A percentile compares a stretch with the other conserved stretches of the same genome.
Evolutionary conservation across 768 basidiomycete species (phyloP).

Genomic region (Collybia nuda): DNA sequence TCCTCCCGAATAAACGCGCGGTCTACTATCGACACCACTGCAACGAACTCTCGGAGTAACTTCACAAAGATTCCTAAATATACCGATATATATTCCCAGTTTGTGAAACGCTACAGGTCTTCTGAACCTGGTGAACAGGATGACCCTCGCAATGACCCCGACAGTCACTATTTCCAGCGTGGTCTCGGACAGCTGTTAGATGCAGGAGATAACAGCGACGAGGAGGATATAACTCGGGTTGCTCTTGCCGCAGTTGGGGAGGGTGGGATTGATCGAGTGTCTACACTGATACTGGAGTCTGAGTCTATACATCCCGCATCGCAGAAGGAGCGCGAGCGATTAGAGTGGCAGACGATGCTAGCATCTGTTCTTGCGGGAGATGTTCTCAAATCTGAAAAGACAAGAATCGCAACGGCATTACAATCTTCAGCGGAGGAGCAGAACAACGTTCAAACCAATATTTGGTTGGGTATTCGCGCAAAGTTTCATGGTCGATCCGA

Average conservation of each 20-base stretch:
- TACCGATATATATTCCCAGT: slow-evolving; percentile 75
- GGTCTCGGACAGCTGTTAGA: slow-evolving; percentile 67
- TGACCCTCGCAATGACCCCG: slow-evolving; percentile 78
- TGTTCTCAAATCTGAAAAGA: slow-evolving; percentile 93
- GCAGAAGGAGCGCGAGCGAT: slow-evolving; percentile 72
- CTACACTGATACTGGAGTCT: slow-evolving; percentile 54
- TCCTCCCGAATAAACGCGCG: slow-evolving; percentile 27
- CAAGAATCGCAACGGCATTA: slow-evolving; percentile 81
- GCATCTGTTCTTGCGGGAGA: slow-evolving; percentile 92
- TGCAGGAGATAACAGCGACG: slow-evolving; percentile 74
- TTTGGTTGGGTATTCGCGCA: slow-evolving; percentile 92
- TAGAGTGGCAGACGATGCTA: slow-evolving; percentile 97
- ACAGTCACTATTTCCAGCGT: slow-evolving; percentile 77
- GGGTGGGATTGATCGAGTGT: slow-evolving; percentile 46
- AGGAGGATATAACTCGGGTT: slow-evolving; percentile 57
- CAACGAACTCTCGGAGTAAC: slow-evolving; percentile 10
- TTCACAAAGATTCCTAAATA: slow-evolving; percentile 26
- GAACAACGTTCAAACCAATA: slow-evolving; percentile 62
- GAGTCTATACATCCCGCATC: slow-evolving; percentile 69
- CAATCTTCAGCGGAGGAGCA: slow-evolving; percentile 70
- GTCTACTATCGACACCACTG: slow-evolving; percentile 13
- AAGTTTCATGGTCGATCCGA: slow-evolving; percentile 77
- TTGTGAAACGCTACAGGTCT: slow-evolving; percentile 73
- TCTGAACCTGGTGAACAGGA: slow-evolving; percentile 56
- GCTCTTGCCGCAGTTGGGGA: slow-evolving; percentile 43